A percentile compares a stretch with the other conserved stretches of the same genome.
Evolutionary conservation across 192 early-diverging fungal genomes (phyloP).

Genomic region (Chytriomyces sp.): DNA sequence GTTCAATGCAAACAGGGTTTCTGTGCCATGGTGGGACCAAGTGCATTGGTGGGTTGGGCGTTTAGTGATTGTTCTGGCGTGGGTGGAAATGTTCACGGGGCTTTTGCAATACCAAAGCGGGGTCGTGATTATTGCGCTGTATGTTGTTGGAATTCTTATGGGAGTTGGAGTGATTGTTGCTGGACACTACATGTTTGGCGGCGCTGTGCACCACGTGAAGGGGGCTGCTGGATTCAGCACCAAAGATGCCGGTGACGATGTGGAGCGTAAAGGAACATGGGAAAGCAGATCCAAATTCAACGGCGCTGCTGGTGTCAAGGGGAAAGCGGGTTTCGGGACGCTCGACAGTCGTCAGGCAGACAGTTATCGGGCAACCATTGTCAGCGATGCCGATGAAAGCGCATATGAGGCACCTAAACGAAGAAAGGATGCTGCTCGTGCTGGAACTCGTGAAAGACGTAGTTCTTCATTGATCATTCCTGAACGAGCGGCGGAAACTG

Average conservation of each 20-base stretch:
- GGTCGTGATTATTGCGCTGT: constrained; percentile 12
- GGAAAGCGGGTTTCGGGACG: too few relatives aligned
- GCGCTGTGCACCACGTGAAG: constrained; percentile 21
- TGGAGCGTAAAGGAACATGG: not conserved
- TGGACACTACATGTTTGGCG: constrained; percentile 24
- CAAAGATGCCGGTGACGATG: not conserved
- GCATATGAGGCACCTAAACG: too few relatives aligned
- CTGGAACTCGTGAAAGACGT: too few relatives aligned
- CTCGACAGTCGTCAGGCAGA: too few relatives aligned
- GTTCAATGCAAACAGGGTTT: constrained; percentile 29
- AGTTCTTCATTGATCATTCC: too few relatives aligned
- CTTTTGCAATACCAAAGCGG: constrained; percentile 1
- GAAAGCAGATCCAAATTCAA: not conserved
- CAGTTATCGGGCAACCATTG: too few relatives aligned
- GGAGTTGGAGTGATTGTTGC: constrained; percentile 11
- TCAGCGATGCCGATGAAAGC: too few relatives aligned
- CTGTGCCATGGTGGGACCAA: constrained; percentile 52
- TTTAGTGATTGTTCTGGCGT: constrained; percentile 6
- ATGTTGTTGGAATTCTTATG: constrained; percentile 1
- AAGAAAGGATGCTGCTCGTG: too few relatives aligned
- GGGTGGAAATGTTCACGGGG: constrained; percentile 6
- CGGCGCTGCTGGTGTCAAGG: too few relatives aligned
- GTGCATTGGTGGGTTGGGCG: constrained; percentile 58
- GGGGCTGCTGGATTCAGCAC: constrained; percentile 2
- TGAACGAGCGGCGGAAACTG: too few relatives aligned